Base-by-base conservation (phyloP, 2,329 filamentous ascomycete genomes). In the Colletotrichum sublineola region DNA sequence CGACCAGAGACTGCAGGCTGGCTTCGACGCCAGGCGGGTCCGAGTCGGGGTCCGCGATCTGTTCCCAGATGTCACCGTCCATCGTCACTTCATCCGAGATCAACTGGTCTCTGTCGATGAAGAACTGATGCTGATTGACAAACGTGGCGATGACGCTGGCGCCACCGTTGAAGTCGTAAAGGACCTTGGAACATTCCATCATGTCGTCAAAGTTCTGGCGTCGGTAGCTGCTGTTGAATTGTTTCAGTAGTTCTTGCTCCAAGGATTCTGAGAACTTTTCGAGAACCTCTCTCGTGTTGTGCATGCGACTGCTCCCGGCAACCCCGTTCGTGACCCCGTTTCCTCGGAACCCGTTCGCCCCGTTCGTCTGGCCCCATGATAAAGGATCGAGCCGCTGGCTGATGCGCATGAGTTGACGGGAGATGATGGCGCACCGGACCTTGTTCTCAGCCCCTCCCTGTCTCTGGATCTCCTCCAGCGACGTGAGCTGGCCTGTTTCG, bases 91-190 rank as follows among this genome's bases (percentile, higher is more conserved):
- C 95, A 77, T 97, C 95, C 0, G 92, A 93, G 62, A 97, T 92
- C 69, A 99, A 86, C 81, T 98, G 96, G 76, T 95, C 96, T 36
- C 95, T 89, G 80, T 98, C 96, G 79, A 99, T 98, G 84, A 99
- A 99, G 87, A 99, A 99, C 79, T 97, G 95, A 83, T 99, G 97
- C 81, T 99, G 96, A 80, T 99, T 99, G 79, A 99, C 96, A 81
- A 98, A 99, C 14, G 96, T 88, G 18, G 94, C 96, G 81, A 98
- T 97, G 72, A 98, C 96, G 80, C 95, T 98, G 69, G 94, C 91
- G 63, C 96, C 96, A 64, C 96, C 95, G 81, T 96, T 97, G 86
- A 99, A 99, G 82, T 98, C 96, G 80, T 96, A 89, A 74, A 99
- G 86, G 53, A 98, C 96, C 78, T 94, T 94, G 67, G 97, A 94